Base-by-base conservation (phyloP, 257 asterid species). In the Verbena officinalis region DNA sequence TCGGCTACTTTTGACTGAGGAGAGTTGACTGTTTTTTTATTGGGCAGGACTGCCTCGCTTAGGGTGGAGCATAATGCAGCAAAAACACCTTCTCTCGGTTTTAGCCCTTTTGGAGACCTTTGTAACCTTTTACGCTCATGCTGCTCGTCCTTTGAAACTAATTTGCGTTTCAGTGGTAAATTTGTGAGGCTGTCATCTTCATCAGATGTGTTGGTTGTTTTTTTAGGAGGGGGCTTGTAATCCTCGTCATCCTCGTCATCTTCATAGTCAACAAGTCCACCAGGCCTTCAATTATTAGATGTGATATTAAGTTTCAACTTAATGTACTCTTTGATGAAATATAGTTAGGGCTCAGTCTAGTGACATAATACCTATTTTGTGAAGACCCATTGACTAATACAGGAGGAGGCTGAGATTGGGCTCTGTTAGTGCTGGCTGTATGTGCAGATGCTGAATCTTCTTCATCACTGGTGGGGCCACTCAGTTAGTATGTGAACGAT, bases 181-280 rank as follows among this genome's bases (percentile, higher is more conserved):
- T 77, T 90, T n/a, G 77, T 36, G 22, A 77, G 73, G 56, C 73
- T 87, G 23, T 71, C 89, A 13, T 86, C 96, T 63, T 84, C 97
- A 63, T 76, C 82, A 31, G 82, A 73, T 58, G 43, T 73, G 38
- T 78, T 87, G 2, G 81, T 45, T 48, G 48, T 73, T 68, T 78
- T 85, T 65, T 77, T 81, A 16, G 96, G 95, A 27, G 96, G 99
- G 34, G 99, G 99, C 55, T 72, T 88, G 76, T 82, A 94, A 64
- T 90, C 97, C 68, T 90, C 99, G 15, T 90, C 96, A 27, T 90
- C 99, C 64, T 94, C 99, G 65, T 93, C 98, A 30, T 94, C 97
- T 10, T 84, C 99, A 63, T 94, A 94, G 73, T 94, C 99, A 59
- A 94, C 99, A 51, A 94, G 96, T 51, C 96, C 96, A 60, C 92